Evolutionary conservation across 2,329 filamentous ascomycete genomes (phyloP).

Genomic region (Diatrype stigma): DNA sequence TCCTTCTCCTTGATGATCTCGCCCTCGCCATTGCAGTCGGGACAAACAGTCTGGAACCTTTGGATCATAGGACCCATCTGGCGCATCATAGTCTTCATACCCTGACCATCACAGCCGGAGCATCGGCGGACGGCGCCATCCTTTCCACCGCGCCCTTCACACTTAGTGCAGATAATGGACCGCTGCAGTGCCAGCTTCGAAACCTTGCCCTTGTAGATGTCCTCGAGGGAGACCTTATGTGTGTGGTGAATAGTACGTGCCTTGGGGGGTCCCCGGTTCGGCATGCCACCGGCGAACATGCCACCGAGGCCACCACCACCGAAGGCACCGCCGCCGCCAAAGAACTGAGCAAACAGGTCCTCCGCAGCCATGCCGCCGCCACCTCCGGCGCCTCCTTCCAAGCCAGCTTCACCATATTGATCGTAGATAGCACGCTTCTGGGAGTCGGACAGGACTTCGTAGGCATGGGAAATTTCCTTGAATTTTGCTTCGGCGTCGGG

Average conservation of each 20-base stretch:
- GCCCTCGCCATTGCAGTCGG: slow-evolving; percentile 95
- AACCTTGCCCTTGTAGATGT: slow-evolving; percentile 96
- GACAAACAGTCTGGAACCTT: slow-evolving; percentile 98
- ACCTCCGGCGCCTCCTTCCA: slow-evolving; percentile 79
- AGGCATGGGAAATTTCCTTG: slow-evolving; percentile 94
- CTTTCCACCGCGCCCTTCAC: slow-evolving; percentile 91
- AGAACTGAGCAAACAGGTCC: slow-evolving; percentile 96
- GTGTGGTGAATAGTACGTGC: slow-evolving; percentile 96
- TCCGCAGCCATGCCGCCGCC: slow-evolving; percentile 92
- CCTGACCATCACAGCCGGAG: slow-evolving; percentile 82
- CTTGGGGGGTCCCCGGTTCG: slow-evolving; percentile 75
- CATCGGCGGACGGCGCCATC: slow-evolving; percentile 96
- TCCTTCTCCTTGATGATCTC: slow-evolving; percentile 97
- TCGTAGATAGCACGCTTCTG: slow-evolving; percentile 93
- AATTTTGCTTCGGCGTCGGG: slow-evolving; percentile 94
- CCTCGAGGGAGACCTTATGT: slow-evolving; percentile 96
- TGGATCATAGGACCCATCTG: slow-evolving; percentile 99
- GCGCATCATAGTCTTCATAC: slow-evolving; percentile 99
- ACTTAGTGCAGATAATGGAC: slow-evolving; percentile 93
- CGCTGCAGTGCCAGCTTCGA: slow-evolving; percentile 97
- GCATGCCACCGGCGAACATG: slow-evolving; percentile 75
- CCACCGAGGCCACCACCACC: slow-evolving; percentile 72
- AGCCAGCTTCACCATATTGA: slow-evolving; percentile 94
- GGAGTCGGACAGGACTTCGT: slow-evolving; percentile 87
- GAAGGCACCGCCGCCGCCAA: slow-evolving; percentile 69